Percentiles rank a stretch among this genome's conserved stretches.
Evolutionary conservation across 2,329 filamentous ascomycete species (phyloP).

Genomic region (Apiospora marii): DNA sequence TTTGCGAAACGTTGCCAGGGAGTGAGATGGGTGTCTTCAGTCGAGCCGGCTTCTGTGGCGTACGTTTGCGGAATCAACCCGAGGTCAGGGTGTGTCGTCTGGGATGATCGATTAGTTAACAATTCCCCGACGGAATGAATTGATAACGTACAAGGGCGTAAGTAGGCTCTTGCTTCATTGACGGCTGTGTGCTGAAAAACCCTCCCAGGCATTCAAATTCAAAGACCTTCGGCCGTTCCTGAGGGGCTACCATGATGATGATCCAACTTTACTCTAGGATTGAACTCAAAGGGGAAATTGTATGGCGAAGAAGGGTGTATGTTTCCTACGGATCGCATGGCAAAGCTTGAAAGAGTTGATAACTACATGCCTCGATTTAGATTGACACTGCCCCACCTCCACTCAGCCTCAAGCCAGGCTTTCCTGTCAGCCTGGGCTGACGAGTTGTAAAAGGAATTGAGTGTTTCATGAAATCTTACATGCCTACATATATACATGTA

Average conservation of each 20-base stretch:
- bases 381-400: not conserved
- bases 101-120: not conserved
- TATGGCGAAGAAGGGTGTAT: not conserved
- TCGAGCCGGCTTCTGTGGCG: not conserved
- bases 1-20: slow-evolving; percentile 25
- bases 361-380: not conserved
- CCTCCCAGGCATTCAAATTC: slow-evolving; percentile 11
- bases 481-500: not conserved
- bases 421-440: not conserved
- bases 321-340: not conserved
- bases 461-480: not conserved
- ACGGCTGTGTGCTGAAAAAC: slow-evolving; percentile 21
- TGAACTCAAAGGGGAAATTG: not conserved
- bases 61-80: slow-evolving; percentile 6
- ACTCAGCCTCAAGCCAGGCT: not conserved
- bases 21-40: not conserved
- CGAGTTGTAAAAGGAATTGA: not conserved
- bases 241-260: not conserved
- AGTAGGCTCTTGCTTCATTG: slow-evolving; percentile 1
- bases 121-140: not conserved
- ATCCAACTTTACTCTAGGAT: not conserved
- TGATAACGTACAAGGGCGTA: not conserved
- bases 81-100: slow-evolving; percentile 17
- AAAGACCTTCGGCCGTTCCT: not conserved
- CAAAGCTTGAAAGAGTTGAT: not conserved